Base-by-base conservation (phyloP, 116 monocot species). In the Posidonia oceanica region DNA sequence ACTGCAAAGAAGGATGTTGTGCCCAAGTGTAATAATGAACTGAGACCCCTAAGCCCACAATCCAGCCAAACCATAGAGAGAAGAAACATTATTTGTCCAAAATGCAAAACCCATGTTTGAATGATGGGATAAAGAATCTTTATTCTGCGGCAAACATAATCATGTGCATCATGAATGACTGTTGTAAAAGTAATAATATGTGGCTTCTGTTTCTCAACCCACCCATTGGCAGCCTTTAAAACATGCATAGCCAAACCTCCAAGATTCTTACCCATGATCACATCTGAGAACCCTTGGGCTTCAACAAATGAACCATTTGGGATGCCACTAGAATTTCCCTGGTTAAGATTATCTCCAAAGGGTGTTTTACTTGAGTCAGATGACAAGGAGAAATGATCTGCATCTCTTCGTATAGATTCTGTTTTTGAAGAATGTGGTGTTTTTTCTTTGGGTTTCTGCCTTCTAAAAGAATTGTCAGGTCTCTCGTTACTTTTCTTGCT, bases 1-100 rank as follows among this genome's bases (percentile, higher is more conserved):
- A 88, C 74, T 22, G 82, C 72, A 75, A 91, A 84, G 65, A 91
- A 79, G 52, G 95, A 95, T 78, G 91, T 72, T 29, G 88, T 84
- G 29, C 95, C 91, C 81, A 91, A 58, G 22, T 81, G 86, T 38
- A 91, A 21, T 41, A 95, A 78, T 55, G 95, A 95, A 77, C 78
- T 83, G 70, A 90, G 68, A 69, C 95, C 91, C 69, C 91, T 82
- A n/a, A 95, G 57, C 39, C 64, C 69, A 77, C 88, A 95, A 71
- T 88, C 83, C 68, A 95, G 52, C 86, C 91, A 95, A 70, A 86
- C 72, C 74, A 88, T 64, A 3, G 75, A 81, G 14, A 95, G 74
- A 66, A 91, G 71, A 66, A 86, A 38, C 39, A 82, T 54, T 54
- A 95, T 62, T 57, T 84, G 86, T 65, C 86, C 88, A 77, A 77